These are phyloP conservation scores for Panicum hallii DNA, from an alignment of 202 grass and related monocot species.

Conservation along the genomic window DNA sequence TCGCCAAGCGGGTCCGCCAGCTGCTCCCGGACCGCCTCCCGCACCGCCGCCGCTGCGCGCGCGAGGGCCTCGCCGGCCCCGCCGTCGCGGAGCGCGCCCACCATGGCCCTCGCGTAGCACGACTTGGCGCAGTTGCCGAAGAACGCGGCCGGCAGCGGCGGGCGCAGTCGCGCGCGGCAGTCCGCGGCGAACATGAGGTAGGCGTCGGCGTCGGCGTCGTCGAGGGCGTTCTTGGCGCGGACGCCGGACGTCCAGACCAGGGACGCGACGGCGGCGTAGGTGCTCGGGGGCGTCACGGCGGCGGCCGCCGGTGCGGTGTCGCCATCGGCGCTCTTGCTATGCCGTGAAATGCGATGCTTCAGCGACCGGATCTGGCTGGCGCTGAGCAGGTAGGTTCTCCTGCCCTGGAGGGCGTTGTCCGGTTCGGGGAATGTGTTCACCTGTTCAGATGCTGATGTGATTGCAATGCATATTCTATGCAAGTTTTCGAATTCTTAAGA, in stretches of 20 bases:
- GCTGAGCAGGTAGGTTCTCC: constrained; percentile 22
- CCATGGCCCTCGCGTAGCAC: constrained; percentile 23
- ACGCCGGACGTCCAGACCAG: constrained; percentile 38
- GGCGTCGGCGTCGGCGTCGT: background rate
- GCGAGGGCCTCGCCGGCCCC: background rate
- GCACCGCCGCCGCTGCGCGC: background rate
- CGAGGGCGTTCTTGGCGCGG: background rate
- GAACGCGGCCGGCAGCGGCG: constrained; percentile 26
- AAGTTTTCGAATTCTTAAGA: background rate
- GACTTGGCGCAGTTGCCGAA: constrained; percentile 40
- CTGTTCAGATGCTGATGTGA: background rate
- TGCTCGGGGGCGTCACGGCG: background rate
- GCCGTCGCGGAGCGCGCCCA: background rate
- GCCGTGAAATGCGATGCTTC: constrained; percentile 16
- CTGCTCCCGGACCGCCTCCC: background rate
- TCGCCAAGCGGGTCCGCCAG: constrained; percentile 6
- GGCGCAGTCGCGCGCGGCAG: constrained; percentile 35
- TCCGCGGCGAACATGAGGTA: constrained; percentile 33
- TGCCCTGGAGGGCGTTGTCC: background rate
- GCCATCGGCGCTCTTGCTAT: background rate
- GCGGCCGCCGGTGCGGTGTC: background rate
- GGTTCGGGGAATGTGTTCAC: background rate
- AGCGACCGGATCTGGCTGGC: constrained; percentile 18
- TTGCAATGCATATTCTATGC: background rate
- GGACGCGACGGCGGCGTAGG: constrained; percentile 29